Base-by-base conservation (phyloP, 163 green algal species). In the Scenedesmus sp. region DNA sequence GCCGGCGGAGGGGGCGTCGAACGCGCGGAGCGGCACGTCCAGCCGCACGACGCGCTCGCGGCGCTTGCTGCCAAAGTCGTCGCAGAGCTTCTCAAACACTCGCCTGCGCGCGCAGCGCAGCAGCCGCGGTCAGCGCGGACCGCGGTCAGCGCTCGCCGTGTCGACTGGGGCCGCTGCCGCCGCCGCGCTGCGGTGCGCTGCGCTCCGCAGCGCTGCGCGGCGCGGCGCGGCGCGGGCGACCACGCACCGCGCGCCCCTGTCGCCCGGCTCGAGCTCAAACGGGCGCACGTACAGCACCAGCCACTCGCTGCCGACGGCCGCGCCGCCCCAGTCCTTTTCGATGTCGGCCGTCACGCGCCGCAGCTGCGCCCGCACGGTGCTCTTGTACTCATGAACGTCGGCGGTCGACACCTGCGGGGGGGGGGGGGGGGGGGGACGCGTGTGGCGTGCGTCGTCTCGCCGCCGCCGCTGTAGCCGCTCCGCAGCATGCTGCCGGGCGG, bases 321-420 rank as follows among this genome's bases (percentile, higher is more conserved):
- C 53, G 44, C 42, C 70, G 24, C 77, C 70, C 82, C 82, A 82
- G 44, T 85, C 67, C 54, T 72, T 3, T 75, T 84, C 31, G n/a
- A 67, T 62, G 79, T 54, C 18, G 56, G 33, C 29, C 15, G 66
- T 75, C 22, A 53, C 60, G 26, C 70, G 39, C 51, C 54, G 63
- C 18, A 82, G 18, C 70, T 88, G 86, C 39, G 62, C 62, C 53
- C 86, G 84, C 36, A 88, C 58, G 44, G 63, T 66, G 3, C 71
- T 78, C 63, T 90, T 92, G 87, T 96, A 96, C n/a, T 96, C 91
- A 22, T 93, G 84, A 14, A 84, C 53, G 56, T 96, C 92, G 5
- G 88, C 81, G 20, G 83, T 91, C 10, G 80, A 86, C 50, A 94
- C 84, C 87, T 94, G 84, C n/a, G 39, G 10, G 39, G 10, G 39